Base-by-base conservation (phyloP, 2,329 filamentous ascomycete species). In the Trichoderma sp. region DNA sequence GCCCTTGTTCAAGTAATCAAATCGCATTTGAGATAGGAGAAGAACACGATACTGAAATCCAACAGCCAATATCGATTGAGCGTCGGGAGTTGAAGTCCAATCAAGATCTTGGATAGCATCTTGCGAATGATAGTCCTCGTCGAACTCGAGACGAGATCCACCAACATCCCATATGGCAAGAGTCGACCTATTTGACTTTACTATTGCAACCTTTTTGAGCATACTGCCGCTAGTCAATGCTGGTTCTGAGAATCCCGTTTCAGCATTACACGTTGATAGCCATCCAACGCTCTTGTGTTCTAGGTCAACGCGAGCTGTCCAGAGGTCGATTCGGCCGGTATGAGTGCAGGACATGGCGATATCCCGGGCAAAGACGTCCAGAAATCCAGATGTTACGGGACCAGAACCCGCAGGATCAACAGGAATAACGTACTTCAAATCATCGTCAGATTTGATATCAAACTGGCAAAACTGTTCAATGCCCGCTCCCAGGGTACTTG, bases 161-260 rank as follows among this genome's bases (percentile, higher is more conserved):
- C 93, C 91, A 12, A 94, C 93, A 81, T 98, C 95, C 96, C 95
- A 98, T 67, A 98, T 97, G 0, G 94, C 97, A 67, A 98, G 85
- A 56, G 92, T 91, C 0, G 93, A 95, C 77, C 92, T 91, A 16
- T 89, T 87, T 3, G 90, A 87, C 81, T 97, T 93, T 41, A 97
- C 94, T 24, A 98, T 85, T 4, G 95, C 95, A 29, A 94, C 93
- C 83, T 97, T 98, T 77, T 95, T 93, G 80, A 95, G 93, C 9
- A 93, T 95, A 79, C 94, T 97, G 16, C 94, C 95, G 80, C 94
- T 97, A 12, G 93, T 94, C 33, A 98, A 88, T 0, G 94, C 92
- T 29, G 94, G 93, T 33, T 93, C 89, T 0, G 84, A 82, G 21
- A 98, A 88, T 1, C 93, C 91, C 2, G 95, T 98, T 78, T 97